Conservation (phyloP, 1,139 yeast genomes). For the Saccharomyces hybrid region DNA sequence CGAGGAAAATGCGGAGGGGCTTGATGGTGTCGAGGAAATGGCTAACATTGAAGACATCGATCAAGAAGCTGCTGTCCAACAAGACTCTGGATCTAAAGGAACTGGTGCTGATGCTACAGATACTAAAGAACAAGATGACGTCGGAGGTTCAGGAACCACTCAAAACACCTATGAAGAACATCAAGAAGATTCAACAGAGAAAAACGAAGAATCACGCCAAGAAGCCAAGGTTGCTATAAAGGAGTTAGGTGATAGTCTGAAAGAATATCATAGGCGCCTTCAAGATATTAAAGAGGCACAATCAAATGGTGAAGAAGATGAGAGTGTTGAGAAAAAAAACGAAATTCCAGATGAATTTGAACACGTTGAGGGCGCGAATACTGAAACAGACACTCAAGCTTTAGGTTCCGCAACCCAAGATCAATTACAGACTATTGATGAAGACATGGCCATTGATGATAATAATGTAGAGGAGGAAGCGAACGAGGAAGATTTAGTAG, state of each 20-base stretch:
- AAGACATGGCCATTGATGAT: constrained; percentile 81
- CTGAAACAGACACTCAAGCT: constrained; percentile 79
- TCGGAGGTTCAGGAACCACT: constrained; percentile 66
- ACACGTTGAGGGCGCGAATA: constrained; percentile 78
- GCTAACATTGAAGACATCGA: constrained; percentile 51
- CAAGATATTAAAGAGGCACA: constrained; percentile 69
- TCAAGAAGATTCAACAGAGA: constrained; percentile 28
- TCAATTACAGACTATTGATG: constrained; percentile 69
- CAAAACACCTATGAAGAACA: constrained; percentile 40
- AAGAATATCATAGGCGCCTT: constrained; percentile 85
- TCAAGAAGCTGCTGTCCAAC: constrained; percentile 62
- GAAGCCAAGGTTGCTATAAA: constrained; percentile 75
- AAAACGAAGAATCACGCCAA: constrained; percentile 59
- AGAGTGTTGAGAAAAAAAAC: constrained; percentile 47
- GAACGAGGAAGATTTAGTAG: constrained; percentile 31
- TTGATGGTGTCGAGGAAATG: constrained; percentile 40
- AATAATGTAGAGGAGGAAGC: constrained; percentile 37
- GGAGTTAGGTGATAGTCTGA: constrained; percentile 82
- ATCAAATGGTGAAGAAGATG: constrained; percentile 38
- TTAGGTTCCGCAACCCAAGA: constrained; percentile 84
- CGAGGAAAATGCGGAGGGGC: constrained; percentile 30
- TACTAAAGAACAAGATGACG: constrained; percentile 57
- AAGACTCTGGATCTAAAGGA: constrained; percentile 62
- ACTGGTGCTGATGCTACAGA: constrained; percentile 72
- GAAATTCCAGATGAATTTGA: constrained; percentile 84